Conservation (phyloP, 2,329 filamentous ascomycete species). For the Penicillium sp. region DNA sequence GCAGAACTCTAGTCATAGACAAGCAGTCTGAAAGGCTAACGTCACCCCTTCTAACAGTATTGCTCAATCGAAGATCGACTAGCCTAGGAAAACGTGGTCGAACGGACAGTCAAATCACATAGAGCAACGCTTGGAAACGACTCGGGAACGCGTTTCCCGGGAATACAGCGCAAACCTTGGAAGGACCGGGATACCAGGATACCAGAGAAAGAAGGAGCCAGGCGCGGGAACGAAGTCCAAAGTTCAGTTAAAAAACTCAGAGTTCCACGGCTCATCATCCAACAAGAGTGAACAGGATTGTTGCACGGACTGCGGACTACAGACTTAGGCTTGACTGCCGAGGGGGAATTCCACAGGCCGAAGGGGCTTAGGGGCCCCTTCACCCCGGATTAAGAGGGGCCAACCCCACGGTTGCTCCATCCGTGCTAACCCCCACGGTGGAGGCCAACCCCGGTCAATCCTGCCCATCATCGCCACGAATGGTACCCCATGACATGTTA, state of each 20-base stretch:
- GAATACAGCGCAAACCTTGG: not conserved
- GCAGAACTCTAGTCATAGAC: not conserved
- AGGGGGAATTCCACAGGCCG: slow-evolving; percentile 1
- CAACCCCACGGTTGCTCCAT: not conserved
- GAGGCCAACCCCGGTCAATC: not conserved
- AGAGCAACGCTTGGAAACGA: no score
- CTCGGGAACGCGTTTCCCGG: not conserved
- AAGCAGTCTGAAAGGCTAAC: not conserved
- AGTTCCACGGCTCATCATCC: not conserved
- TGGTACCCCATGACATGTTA: slow-evolving; percentile 6
- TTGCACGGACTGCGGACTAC: not conserved
- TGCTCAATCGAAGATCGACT: not conserved
- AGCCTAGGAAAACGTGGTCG: not conserved
- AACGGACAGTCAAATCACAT: not conserved
- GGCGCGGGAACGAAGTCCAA: not conserved
- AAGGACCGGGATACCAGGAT: not conserved
- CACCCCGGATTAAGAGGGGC: not conserved
- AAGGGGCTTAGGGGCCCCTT: not conserved
- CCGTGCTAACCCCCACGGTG: slow-evolving; percentile 5
- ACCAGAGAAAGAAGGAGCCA: not conserved
- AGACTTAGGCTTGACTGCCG: not conserved
- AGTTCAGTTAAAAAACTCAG: not conserved
- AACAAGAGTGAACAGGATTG: not conserved
- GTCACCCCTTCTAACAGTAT: not conserved
- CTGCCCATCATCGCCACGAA: not conserved